Percentiles rank a stretch among this genome's conserved stretches.
Conservation (phyloP, 371 early-diverging fungal species). For the Syncephalastrum racemosum region DNA sequence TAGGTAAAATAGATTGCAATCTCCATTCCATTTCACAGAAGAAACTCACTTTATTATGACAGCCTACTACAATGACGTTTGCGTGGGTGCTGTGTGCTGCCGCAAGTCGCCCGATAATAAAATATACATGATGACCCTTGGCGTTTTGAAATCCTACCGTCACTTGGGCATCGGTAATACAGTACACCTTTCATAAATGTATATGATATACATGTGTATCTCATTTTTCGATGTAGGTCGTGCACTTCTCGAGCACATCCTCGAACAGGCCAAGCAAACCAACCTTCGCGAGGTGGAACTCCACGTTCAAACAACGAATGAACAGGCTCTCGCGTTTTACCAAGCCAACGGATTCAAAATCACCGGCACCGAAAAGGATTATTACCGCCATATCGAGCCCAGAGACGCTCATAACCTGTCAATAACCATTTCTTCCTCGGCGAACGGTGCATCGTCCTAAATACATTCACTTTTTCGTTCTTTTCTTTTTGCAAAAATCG, state of each 20-base stretch:
- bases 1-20: slow-evolving; percentile 45
- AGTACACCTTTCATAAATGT: slow-evolving; percentile 5
- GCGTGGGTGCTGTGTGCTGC: slow-evolving; percentile 91
- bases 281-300: slow-evolving; percentile 57
- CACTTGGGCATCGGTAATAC: slow-evolving; percentile 75
- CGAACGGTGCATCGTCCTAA: no score
- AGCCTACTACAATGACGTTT: slow-evolving; percentile 56
- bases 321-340: slow-evolving; percentile 87
- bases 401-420: slow-evolving; percentile 78
- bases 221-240: slow-evolving; percentile 45
- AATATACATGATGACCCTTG: slow-evolving; percentile 94
- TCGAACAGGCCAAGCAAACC: slow-evolving; percentile 49
- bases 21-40: not conserved
- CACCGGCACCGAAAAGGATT: slow-evolving; percentile 67
- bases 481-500: no score
- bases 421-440: slow-evolving; percentile 18
- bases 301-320: slow-evolving; percentile 91
- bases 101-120: slow-evolving; percentile 50
- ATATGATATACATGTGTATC: not conserved
- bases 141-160: slow-evolving; percentile 88
- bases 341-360: slow-evolving; percentile 79
- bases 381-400: slow-evolving; percentile 86
- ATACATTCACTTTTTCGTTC: no score
- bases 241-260: slow-evolving; percentile 58
- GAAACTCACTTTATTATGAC: not conserved